These are phyloP conservation scores for Seiridium unicorne DNA, from an alignment of 2,329 filamentous ascomycete species.

Conservation along the genomic window DNA sequence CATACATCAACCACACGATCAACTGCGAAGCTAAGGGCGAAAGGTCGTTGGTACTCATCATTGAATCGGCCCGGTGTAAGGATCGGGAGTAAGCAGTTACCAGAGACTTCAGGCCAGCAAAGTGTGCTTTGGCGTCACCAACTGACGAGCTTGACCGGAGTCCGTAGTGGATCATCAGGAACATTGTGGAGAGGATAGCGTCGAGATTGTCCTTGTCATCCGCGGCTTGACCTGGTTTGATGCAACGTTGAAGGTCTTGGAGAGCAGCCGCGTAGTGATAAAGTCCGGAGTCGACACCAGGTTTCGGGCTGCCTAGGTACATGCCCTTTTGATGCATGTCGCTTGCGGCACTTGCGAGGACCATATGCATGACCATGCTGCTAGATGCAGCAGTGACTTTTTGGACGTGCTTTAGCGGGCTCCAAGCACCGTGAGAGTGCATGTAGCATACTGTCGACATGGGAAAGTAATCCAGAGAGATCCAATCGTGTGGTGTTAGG, in stretches of 20 bases:
- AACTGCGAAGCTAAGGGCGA: background rate
- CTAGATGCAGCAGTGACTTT: conserved; percentile 5
- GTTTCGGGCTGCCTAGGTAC: too few relatives aligned
- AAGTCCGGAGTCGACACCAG: background rate
- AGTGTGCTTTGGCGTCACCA: background rate
- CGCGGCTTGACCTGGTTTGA: background rate
- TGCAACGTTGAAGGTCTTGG: background rate
- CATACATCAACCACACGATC: background rate
- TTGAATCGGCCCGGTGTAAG: background rate
- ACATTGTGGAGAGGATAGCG: background rate
- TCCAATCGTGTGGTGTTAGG: conserved; percentile 2
- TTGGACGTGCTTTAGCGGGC: conserved; percentile 2
- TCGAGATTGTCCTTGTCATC: background rate
- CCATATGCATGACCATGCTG: conserved; percentile 10
- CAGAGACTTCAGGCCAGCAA: conserved; percentile 4
- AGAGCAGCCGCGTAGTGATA: background rate
- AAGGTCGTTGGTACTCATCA: background rate
- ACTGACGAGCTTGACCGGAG: background rate
- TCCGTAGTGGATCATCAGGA: conserved; percentile 9
- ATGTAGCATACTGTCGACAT: conserved; percentile 6
- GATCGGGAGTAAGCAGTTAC: background rate
- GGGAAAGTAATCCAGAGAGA: conserved; percentile 7
- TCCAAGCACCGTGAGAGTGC: background rate
- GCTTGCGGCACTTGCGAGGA: conserved; percentile 1
- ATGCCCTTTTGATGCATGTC: conserved; percentile 1